Percentiles rank a stretch among this genome's conserved stretches.
Conservation (phyloP, 2,329 filamentous ascomycete genomes). For the Apiospora arundinis region DNA sequence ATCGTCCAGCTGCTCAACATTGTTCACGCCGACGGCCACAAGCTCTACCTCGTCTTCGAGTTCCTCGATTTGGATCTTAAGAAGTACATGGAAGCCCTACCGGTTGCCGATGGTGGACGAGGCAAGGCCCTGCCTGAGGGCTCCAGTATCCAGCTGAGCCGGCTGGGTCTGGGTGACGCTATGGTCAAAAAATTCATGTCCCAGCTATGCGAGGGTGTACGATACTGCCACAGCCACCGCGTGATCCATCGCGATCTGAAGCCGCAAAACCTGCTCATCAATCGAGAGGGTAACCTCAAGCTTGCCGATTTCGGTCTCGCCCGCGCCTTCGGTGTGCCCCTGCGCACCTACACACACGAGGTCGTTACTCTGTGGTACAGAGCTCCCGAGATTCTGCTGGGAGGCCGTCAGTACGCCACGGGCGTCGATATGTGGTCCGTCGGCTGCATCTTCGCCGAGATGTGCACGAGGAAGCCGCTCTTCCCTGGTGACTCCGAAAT, state of each 20-base stretch:
- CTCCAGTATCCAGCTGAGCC: conserved; percentile 65
- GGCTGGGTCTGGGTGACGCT: conserved; percentile 74
- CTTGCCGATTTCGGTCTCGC: conserved; percentile 90
- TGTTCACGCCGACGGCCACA: conserved; percentile 92
- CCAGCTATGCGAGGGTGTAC: conserved; percentile 82
- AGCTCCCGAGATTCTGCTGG: conserved; percentile 86
- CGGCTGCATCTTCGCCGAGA: conserved; percentile 94
- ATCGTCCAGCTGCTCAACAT: conserved; percentile 91
- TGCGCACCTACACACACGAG: conserved; percentile 93
- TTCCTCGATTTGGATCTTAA: conserved; percentile 92
- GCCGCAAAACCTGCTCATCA: conserved; percentile 88
- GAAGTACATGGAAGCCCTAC: conserved; percentile 94
- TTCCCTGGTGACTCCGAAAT: conserved; percentile 94
- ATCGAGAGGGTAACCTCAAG: conserved; percentile 87
- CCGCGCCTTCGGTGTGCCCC: conserved; percentile 86
- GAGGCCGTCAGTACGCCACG: conserved; percentile 90
- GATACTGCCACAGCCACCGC: conserved; percentile 88
- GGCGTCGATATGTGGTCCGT: conserved; percentile 97
- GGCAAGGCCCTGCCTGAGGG: conserved; percentile 86
- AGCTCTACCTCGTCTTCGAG: conserved; percentile 92
- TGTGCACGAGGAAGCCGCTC: conserved; percentile 91
- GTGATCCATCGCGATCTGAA: conserved; percentile 89
- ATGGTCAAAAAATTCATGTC: conserved; percentile 95
- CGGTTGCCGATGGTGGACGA: conserved; percentile 81
- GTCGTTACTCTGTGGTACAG: conserved; percentile 96